These are phyloP conservation scores for Arthroderma sp. DNA, from an alignment of 2,329 filamentous ascomycete genomes.

Conservation along the genomic window DNA sequence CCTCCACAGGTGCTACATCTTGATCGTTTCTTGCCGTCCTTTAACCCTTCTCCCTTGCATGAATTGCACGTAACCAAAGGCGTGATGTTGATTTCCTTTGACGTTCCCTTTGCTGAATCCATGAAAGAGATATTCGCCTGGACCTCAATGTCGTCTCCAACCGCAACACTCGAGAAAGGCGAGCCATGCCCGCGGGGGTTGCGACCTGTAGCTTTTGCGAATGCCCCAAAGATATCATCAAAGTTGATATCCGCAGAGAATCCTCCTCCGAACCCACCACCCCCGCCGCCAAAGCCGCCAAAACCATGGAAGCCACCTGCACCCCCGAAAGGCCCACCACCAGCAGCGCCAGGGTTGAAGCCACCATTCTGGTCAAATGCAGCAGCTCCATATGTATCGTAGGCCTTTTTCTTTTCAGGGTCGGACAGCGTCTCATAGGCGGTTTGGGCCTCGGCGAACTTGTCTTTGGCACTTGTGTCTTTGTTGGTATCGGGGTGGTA, in stretches of 20 bases:
- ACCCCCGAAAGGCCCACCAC: conserved; percentile 43
- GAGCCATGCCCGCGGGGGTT: conserved; percentile 38
- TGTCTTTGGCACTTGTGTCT: conserved; percentile 82
- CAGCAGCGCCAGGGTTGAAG: conserved; percentile 61
- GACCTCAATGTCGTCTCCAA: conserved; percentile 95
- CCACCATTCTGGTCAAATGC: conserved; percentile 55
- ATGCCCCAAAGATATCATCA: conserved; percentile 87
- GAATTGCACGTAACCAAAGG: conserved; percentile 71
- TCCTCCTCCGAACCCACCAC: conserved; percentile 47
- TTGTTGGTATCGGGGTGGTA: conserved; percentile 98
- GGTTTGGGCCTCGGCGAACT: conserved; percentile 81
- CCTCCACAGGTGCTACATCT: conserved; percentile 73
- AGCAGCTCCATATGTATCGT: conserved; percentile 80
- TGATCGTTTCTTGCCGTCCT: conserved; percentile 60
- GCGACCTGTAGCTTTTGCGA: conserved; percentile 52
- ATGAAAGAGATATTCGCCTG: conserved; percentile 88
- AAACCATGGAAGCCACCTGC: conserved; percentile 50
- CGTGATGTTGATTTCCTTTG: conserved; percentile 75
- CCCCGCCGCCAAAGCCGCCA: conserved; percentile 39
- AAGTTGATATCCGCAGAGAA: conserved; percentile 85
- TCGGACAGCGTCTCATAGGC: conserved; percentile 92
- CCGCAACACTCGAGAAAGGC: conserved; percentile 57
- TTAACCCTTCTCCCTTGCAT: conserved; percentile 73
- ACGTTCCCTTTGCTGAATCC: conserved; percentile 85
- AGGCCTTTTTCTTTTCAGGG: conserved; percentile 82